A percentile compares a stretch with the other conserved stretches of the same genome.
Evolutionary conservation across 2,329 filamentous ascomycete genomes (phyloP).

Genomic region (Alternaria panax): DNA sequence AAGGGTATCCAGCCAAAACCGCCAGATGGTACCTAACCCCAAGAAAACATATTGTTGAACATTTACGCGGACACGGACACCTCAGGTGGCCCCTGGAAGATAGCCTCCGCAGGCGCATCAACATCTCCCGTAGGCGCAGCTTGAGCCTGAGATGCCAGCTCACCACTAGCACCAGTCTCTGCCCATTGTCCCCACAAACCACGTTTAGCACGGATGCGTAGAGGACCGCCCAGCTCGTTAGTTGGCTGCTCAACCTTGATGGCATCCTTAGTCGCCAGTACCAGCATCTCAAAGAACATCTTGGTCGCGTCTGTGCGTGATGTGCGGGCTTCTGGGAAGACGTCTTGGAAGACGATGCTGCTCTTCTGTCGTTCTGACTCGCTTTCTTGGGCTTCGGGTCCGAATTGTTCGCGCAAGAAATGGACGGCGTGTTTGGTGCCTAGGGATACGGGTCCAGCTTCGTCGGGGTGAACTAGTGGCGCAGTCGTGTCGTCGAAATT

Average conservation of each 20-base stretch:
- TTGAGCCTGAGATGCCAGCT: constrained; percentile 34
- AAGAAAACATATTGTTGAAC: constrained; percentile 19
- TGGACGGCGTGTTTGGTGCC: constrained; percentile 97
- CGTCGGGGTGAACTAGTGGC: constrained; percentile 78
- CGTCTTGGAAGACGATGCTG: constrained; percentile 86
- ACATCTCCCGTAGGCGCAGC: constrained; percentile 25
- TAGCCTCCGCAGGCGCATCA: constrained; percentile 29
- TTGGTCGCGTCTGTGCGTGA: constrained; percentile 92
- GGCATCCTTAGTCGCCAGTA: constrained; percentile 96
- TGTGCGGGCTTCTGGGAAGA: constrained; percentile 82
- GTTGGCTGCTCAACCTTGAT: constrained; percentile 92
- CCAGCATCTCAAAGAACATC: constrained; percentile 98
- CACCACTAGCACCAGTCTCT: constrained; percentile 61
- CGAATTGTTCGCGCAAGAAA: constrained; percentile 87
- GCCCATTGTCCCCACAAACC: constrained; percentile 98
- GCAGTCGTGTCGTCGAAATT: constrained; percentile 81
- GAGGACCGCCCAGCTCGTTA: constrained; percentile 73
- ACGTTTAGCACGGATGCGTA: constrained; percentile 87
- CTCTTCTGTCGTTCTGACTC: constrained; percentile 76
- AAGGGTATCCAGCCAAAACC: constrained; percentile 48
- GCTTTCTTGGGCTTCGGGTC: constrained; percentile 70
- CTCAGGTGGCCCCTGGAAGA: constrained; percentile 28
- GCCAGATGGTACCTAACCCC: constrained; percentile 26
- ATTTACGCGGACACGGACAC: constrained; percentile 35
- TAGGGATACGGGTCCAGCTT: constrained; percentile 85